Evolutionary conservation across 2,329 filamentous ascomycete species (phyloP).

Genomic region (Exophiala aquamarina): DNA sequence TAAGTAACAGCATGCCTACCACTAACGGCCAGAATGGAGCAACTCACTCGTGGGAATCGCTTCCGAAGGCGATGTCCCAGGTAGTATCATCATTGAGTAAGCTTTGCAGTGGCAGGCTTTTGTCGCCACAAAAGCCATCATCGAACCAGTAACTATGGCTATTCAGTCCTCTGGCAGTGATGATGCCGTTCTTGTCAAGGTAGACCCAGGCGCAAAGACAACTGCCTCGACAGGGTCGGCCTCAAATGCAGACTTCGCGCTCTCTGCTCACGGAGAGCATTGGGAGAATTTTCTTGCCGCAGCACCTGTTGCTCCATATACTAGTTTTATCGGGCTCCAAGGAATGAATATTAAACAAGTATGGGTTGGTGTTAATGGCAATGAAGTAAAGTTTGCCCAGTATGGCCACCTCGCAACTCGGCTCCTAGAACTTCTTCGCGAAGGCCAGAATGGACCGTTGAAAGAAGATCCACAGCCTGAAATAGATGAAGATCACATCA

Average conservation of each 20-base stretch:
- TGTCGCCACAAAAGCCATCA: constrained; percentile 26
- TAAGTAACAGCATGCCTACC: constrained; percentile 13
- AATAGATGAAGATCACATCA: constrained; percentile 44
- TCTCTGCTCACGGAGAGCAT: constrained; percentile 22
- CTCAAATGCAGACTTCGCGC: constrained; percentile 21
- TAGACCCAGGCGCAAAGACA: constrained; percentile 17
- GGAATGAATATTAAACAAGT: constrained; percentile 50
- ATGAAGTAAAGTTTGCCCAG: constrained; percentile 46
- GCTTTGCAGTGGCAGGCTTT: constrained; percentile 23
- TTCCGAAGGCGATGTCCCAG: constrained; percentile 24
- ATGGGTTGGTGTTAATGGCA: constrained; percentile 48
- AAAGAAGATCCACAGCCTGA: constrained; percentile 40
- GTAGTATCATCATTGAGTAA: constrained; percentile 21
- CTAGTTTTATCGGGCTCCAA: constrained; percentile 26
- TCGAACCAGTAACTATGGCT: constrained; percentile 25
- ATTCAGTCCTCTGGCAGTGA: constrained; percentile 19
- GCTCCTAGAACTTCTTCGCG: constrained; percentile 49
- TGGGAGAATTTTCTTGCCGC: constrained; percentile 27
- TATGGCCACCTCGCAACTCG: constrained; percentile 49
- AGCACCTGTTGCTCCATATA: constrained; percentile 23
- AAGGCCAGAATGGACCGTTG: constrained; percentile 47
- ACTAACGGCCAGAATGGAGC: constrained; percentile 13
- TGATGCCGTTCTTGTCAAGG: constrained; percentile 23
- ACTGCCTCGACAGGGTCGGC: constrained; percentile 17
- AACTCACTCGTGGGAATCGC: constrained; percentile 19